These are phyloP conservation scores for Bocquillonia castaneifolia DNA, from an alignment of 441 rosid genomes.

Conservation along the genomic window DNA sequence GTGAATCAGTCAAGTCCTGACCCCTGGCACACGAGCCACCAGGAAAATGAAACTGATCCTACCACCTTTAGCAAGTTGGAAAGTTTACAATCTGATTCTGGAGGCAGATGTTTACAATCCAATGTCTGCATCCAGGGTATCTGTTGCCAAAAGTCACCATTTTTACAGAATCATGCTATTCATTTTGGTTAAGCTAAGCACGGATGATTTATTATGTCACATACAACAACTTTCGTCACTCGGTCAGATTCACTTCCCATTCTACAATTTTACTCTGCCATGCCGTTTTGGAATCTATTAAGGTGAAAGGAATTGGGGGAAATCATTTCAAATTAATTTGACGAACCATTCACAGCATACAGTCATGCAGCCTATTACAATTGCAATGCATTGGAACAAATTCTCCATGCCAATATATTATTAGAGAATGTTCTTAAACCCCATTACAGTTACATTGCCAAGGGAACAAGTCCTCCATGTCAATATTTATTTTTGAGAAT, in stretches of 20 bases:
- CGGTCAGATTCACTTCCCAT: background rate
- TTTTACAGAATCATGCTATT: background rate
- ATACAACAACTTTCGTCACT: background rate
- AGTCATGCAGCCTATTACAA: background rate
- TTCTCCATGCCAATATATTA: background rate
- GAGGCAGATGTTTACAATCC: background rate
- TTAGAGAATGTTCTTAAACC: no score
- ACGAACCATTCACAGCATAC: background rate
- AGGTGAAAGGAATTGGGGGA: background rate
- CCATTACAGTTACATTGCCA: constrained; percentile 1
- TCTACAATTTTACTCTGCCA: background rate
- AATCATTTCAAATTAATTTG: background rate
- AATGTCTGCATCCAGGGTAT: background rate
- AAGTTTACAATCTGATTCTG: no score
- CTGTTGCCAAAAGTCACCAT: no score
- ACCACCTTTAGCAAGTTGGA: no score
- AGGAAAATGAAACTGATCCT: no score
- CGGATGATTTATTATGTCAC: background rate
- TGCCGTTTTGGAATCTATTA: background rate
- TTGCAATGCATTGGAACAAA: background rate
- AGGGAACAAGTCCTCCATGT: constrained; percentile 3
- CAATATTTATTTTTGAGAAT: background rate
- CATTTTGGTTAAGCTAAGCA: background rate
- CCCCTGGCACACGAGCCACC: background rate
- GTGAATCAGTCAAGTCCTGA: background rate